Evolutionary conservation across 1,139 yeast species (phyloP).

Genomic region (Debaryomycetaceae sp.): DNA sequence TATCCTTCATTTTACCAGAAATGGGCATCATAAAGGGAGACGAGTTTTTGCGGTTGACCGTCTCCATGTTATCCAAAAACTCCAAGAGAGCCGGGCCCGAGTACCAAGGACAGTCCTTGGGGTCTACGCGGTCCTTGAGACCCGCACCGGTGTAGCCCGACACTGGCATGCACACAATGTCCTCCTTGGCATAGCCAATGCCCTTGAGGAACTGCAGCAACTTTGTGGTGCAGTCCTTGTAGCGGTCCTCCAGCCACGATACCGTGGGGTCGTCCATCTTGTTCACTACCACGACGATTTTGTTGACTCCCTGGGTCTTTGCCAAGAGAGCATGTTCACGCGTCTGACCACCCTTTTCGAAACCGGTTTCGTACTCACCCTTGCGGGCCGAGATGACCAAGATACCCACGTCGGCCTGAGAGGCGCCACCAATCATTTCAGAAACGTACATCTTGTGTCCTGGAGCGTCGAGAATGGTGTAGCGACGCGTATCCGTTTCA

Average conservation of each 20-base stretch:
- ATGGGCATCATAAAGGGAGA: conserved; percentile 98
- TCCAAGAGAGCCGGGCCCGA: conserved; percentile 85
- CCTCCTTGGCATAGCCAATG: conserved; percentile 81
- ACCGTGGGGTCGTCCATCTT: conserved; percentile 99
- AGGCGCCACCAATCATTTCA: conserved; percentile 99
- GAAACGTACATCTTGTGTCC: conserved; percentile 99
- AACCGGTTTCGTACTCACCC: conserved; percentile 99
- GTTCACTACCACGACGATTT: conserved; percentile 85
- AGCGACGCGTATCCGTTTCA: conserved; percentile 95
- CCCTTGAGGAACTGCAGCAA: conserved; percentile 71
- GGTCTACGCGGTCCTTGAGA: conserved; percentile 70
- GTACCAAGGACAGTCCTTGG: conserved; percentile 83
- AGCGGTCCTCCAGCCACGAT: conserved; percentile 90
- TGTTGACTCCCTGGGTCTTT: conserved; percentile 95
- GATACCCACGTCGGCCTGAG: conserved; percentile 97
- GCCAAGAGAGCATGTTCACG: conserved; percentile 97
- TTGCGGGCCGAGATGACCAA: conserved; percentile 95
- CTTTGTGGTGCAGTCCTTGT: conserved; percentile 87
- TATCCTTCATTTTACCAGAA: conserved; percentile 87
- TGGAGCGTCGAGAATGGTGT: conserved; percentile 97
- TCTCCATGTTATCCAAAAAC: conserved; percentile 73
- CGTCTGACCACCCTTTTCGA: conserved; percentile 98
- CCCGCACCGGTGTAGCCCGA: conserved; percentile 98
- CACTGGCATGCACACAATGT: conserved; percentile 89
- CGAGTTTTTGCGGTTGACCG: conserved; percentile 74